These are phyloP conservation scores for Striga hermonthica DNA, from an alignment of 305 asterid genomes.

Conservation along the genomic window DNA sequence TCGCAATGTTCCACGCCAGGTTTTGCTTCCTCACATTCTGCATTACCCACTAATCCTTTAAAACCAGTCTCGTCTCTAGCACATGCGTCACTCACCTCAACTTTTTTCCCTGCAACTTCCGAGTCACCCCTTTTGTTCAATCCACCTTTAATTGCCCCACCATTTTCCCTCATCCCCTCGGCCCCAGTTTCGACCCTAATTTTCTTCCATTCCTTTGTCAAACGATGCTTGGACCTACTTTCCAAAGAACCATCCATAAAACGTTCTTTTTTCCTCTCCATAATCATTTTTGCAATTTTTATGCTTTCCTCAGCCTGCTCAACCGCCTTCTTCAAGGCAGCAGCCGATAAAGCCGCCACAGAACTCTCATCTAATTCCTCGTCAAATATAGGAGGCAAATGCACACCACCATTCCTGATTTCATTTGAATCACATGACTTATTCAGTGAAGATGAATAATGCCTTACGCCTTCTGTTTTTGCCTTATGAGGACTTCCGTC, in stretches of 20 bases:
- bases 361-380: conserved; percentile 85
- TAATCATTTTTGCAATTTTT: conserved; percentile 65
- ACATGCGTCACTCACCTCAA: conserved; percentile 38
- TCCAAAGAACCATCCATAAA: conserved; percentile 38
- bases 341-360: conserved; percentile 72
- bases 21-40: conserved; percentile 30
- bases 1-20: neutral
- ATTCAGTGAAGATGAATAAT: conserved; percentile 45
- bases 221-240: conserved; percentile 37
- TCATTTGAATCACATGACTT: conserved; percentile 35
- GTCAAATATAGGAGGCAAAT: conserved; percentile 47
- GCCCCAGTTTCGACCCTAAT: conserved; percentile 31
- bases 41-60: conserved; percentile 31
- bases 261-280: conserved; percentile 61
- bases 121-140: conserved; percentile 30
- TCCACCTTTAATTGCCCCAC: conserved; percentile 31
- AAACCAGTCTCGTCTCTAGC: no score
- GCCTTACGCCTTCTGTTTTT: conserved; percentile 38
- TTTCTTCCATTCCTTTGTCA: conserved; percentile 43
- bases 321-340: conserved; percentile 79
- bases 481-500: conserved; percentile 49
- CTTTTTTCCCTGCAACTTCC: conserved; percentile 35
- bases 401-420: conserved; percentile 37
- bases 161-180: conserved; percentile 30
- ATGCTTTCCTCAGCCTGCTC: conserved; percentile 93